These are phyloP conservation scores for Bryoglossum gracile DNA, from an alignment of 495 filamentous ascomycete genomes.

Conservation along the genomic window DNA sequence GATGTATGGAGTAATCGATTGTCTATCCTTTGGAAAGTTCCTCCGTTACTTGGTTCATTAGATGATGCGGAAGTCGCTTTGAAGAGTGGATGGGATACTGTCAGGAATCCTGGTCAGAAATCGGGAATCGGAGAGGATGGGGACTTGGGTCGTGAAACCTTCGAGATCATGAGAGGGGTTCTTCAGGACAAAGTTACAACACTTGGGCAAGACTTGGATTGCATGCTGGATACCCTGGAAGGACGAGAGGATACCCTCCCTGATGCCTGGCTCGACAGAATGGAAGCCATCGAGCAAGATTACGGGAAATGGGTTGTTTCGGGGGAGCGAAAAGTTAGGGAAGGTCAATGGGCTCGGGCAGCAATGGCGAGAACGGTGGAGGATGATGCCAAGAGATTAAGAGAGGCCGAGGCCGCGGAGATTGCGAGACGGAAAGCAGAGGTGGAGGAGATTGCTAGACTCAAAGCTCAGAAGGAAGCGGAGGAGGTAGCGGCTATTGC, in stretches of 20 bases:
- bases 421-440: neutral
- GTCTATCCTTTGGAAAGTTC: conserved; percentile 61
- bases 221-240: conserved; percentile 77
- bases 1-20: conserved; percentile 72
- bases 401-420: conserved; percentile 5
- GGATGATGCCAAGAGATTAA: conserved; percentile 7
- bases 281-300: conserved; percentile 74
- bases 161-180: conserved; percentile 53
- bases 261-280: conserved; percentile 75
- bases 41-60: conserved; percentile 61
- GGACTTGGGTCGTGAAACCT: conserved; percentile 34
- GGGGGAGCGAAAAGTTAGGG: conserved; percentile 19
- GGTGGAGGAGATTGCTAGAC: conserved; percentile 10
- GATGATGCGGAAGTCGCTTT: conserved; percentile 54
- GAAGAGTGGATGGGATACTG: conserved; percentile 51
- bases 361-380: conserved; percentile 12
- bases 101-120: conserved; percentile 31
- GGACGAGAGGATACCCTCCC: conserved; percentile 76
- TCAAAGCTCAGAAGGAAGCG: neutral
- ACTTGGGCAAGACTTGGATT: conserved; percentile 68
- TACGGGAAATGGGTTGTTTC: conserved; percentile 65
- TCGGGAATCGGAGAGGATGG: neutral
- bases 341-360: conserved; percentile 21
- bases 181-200: conserved; percentile 62
- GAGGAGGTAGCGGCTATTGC: conserved; percentile 3